Conservation (phyloP, 306 rosid species). For the Gillenia trifoliata region DNA sequence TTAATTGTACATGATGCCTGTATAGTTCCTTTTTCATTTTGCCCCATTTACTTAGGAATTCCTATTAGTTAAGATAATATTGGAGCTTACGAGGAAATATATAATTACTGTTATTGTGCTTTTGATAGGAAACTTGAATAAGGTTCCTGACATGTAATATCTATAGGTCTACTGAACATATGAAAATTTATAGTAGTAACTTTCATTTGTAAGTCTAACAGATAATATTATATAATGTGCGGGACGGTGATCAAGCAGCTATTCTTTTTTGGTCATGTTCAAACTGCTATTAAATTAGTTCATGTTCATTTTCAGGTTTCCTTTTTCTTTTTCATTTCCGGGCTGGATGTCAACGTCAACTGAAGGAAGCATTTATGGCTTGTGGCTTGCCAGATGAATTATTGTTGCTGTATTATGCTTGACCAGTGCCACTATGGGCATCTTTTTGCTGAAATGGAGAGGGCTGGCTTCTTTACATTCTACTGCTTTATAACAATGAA, state of each 20-base stretch:
- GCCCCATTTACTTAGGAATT: not conserved
- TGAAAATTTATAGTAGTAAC: not conserved
- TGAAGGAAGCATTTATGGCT: conserved; percentile 34
- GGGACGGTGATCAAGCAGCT: not conserved
- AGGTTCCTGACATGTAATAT: not conserved
- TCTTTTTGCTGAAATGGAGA: conserved; percentile 66
- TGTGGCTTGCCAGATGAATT: conserved; percentile 64
- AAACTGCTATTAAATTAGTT: conserved; percentile 11
- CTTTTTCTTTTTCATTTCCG: conserved; percentile 22
- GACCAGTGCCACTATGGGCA: conserved; percentile 78
- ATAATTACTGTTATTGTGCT: not conserved
- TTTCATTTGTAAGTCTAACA: not conserved
- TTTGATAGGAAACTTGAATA: not conserved
- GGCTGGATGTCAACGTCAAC: conserved; percentile 42
- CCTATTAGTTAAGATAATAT: not conserved
- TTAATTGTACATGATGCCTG: not conserved
- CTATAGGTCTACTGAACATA: not conserved
- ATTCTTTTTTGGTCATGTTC: not conserved
- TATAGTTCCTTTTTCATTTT: not conserved
- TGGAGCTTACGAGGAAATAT: not conserved
- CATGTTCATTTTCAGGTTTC: conserved; percentile 29
- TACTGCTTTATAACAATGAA: conserved; percentile 31
- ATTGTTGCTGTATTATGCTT: conserved; percentile 42
- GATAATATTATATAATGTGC: not conserved
- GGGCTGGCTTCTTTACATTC: conserved; percentile 57